Base-by-base conservation (phyloP, 192 early-diverging fungal species). In the Entophlyctis helioformis region DNA sequence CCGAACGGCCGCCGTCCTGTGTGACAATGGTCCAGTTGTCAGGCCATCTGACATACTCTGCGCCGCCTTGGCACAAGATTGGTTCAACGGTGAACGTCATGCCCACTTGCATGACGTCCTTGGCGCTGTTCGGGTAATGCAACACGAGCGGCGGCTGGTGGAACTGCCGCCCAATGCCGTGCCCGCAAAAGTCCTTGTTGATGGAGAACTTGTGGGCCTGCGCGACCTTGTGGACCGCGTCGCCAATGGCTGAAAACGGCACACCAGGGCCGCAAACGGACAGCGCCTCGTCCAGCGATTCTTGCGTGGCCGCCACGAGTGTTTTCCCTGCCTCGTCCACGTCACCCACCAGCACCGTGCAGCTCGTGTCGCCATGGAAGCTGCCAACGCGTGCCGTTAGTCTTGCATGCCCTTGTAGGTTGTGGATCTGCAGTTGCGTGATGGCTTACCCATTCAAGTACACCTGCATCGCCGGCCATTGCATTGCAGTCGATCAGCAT, bases 41-140 rank as follows among this genome's bases (percentile, higher is more conserved):
- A n/a, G 83, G 84, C 85, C 85, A 88, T 59, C 71, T 71, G 20
- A 87, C 49, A 22, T 76, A 80, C 1, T 53, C 62, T 5, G 80
- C 56, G n/a, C 51, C 54, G 18, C 88, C 87, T 55, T 94, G 87
- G 51, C 82, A 85, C 47, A 89, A 62, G 43, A 86, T 80, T 0
- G 87, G 87, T 59, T 94, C 41, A 44, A 94, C 84, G 15, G 90
- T 94, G 49, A 94, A 94, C 16, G 76, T 67, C 82, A 87, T 91
- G 0, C 84, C 83, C 6, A 75, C 56, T 40, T 60, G 57, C 85
- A 94, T 85, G 1, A 52, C 43, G 11, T 77, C 84, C 1, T 78
- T 69, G 39, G 76, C 77, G 21, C 81, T 66, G 53, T 87, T 90
- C 4, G 56, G 42, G 63, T 83, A 82, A 44, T 90, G 87, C 61